Evolutionary conservation across 1,139 yeast species (phyloP).

Genomic region (Protomyces lactucae-debilis): DNA sequence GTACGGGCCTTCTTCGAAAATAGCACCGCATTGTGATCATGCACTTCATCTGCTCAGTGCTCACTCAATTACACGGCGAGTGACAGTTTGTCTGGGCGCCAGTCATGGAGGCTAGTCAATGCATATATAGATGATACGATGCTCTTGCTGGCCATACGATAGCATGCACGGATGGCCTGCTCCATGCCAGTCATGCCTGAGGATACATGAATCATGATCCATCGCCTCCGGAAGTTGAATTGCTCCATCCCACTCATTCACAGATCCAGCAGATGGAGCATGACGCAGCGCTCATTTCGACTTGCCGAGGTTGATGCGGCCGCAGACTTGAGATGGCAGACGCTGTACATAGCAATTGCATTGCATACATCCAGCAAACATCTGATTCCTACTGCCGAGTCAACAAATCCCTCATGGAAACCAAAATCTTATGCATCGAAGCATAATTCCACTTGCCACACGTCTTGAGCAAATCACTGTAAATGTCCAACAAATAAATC

Average conservation of each 20-base stretch:
- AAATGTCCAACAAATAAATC: constrained; percentile 4
- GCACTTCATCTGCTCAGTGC: no score
- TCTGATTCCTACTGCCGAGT: not conserved
- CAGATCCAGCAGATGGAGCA: not conserved
- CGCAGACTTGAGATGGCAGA: not conserved
- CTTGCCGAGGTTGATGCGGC: not conserved
- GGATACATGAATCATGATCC: not conserved
- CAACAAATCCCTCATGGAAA: not conserved
- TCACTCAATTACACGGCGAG: no score
- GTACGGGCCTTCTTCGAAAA: no score
- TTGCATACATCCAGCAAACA: not conserved
- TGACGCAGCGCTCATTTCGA: not conserved
- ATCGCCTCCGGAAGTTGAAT: no score
- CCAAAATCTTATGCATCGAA: not conserved
- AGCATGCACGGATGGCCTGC: no score
- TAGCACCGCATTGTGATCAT: no score
- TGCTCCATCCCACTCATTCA: not conserved
- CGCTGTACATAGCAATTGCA: not conserved
- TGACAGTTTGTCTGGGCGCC: no score
- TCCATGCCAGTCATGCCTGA: no score
- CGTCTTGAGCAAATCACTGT: constrained; percentile 14
- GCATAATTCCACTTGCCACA: constrained; percentile 19
- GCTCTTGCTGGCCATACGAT: no score
- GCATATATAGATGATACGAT: no score
- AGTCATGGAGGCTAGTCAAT: no score